phyloP scores from a whole-genome alignment of 2,329 filamentous ascomycete genomes.

The Cercospora zeae-maydis region DNA sequence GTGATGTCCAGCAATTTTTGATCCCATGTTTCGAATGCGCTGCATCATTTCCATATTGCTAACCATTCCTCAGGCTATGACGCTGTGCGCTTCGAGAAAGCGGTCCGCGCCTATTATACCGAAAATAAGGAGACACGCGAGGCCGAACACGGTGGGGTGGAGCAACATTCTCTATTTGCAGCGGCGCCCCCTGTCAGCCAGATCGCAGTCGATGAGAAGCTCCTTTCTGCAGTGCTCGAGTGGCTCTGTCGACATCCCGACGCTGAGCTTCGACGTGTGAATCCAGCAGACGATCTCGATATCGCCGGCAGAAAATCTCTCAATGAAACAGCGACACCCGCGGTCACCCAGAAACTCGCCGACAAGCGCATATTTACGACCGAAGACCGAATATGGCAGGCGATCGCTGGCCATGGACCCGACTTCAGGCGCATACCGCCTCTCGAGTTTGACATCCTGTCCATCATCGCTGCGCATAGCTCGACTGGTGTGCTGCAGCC shows the following conservation, averaged over 20 bases:
- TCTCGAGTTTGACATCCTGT: conserved; percentile 56
- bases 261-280: conserved; percentile 44
- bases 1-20: background rate
- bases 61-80: conserved; percentile 37
- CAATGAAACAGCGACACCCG: conserved; percentile 13
- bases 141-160: background rate
- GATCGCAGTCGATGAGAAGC: conserved; percentile 45
- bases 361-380: conserved; percentile 49
- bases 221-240: conserved; percentile 55
- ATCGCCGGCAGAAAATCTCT: conserved; percentile 29
- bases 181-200: conserved; percentile 23
- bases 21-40: background rate
- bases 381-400: conserved; percentile 56
- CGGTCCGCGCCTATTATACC: conserved; percentile 40
- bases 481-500: conserved; percentile 56
- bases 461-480: conserved; percentile 56
- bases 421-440: conserved; percentile 53
- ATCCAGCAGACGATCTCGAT: conserved; percentile 40
- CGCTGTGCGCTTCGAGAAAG: conserved; percentile 40
- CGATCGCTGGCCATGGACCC: conserved; percentile 57
- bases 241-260: conserved; percentile 57
- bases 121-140: conserved; percentile 15
- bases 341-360: conserved; percentile 7
- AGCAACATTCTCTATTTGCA: conserved; percentile 28
- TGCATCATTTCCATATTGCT: background rate